Conservation (phyloP, 208 protist genomes). For the Wallacemonas sp. region DNA sequence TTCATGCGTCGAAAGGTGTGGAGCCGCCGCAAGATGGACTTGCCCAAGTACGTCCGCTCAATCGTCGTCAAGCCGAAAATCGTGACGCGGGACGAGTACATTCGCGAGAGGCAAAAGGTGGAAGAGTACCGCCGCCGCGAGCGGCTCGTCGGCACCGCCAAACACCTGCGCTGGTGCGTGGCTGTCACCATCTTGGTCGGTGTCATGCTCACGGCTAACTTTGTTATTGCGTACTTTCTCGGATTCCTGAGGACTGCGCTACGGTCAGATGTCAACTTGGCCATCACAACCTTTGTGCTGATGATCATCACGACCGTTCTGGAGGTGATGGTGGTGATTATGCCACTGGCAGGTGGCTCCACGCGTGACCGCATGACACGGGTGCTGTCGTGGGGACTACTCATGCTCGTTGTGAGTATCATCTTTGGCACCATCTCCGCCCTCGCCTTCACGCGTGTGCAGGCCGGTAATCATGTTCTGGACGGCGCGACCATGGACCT, state of each 20-base stretch:
- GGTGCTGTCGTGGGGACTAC: constrained; percentile 70
- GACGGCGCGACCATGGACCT: constrained; percentile 61
- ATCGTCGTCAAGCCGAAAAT: constrained; percentile 75
- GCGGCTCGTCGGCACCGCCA: constrained; percentile 45
- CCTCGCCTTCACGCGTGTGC: constrained; percentile 75
- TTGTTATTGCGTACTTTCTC: constrained; percentile 72
- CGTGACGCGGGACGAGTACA: constrained; percentile 79
- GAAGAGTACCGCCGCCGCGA: constrained; percentile 56
- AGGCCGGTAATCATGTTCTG: constrained; percentile 48
- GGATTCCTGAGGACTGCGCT: constrained; percentile 64
- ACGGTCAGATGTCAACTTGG: constrained; percentile 53
- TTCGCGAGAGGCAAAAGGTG: constrained; percentile 57
- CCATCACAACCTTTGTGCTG: constrained; percentile 57
- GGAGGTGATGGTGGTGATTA: constrained; percentile 71
- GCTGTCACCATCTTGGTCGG: constrained; percentile 67
- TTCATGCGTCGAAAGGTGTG: constrained; percentile 66
- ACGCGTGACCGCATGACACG: constrained; percentile 66
- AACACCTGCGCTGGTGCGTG: constrained; percentile 71
- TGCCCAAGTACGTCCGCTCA: constrained; percentile 62
- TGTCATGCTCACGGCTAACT: constrained; percentile 64
- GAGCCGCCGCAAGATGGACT: constrained; percentile 39
- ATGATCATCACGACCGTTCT: constrained; percentile 57
- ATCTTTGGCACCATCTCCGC: constrained; percentile 67
- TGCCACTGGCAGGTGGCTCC: constrained; percentile 55
- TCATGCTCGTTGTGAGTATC: constrained; percentile 62